phyloP scores from a whole-genome alignment of 345 rosid genomes.

The Melaleuca quinquenervia region DNA sequence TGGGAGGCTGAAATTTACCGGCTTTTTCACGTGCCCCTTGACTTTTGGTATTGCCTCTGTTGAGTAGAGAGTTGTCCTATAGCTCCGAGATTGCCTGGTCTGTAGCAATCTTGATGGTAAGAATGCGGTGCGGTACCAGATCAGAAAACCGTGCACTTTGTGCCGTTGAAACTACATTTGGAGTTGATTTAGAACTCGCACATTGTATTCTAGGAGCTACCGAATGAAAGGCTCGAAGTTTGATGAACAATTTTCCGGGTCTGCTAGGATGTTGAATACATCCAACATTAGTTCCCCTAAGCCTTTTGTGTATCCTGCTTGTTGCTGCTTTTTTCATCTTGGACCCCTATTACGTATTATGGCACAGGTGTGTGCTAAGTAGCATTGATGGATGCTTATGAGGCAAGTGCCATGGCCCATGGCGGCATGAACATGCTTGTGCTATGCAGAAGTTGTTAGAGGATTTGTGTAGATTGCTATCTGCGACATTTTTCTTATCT shows the following conservation, averaged over 20 bases:
- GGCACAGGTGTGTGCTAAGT: not conserved
- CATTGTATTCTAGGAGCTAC: not conserved
- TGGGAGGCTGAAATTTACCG: not conserved
- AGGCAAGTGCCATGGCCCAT: not conserved
- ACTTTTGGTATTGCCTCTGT: not conserved
- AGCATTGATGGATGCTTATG: not conserved
- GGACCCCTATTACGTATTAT: not conserved
- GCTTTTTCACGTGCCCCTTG: not conserved
- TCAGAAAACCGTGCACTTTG: not conserved
- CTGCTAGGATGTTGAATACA: not conserved
- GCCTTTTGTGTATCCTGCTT: not conserved
- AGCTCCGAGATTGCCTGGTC: not conserved
- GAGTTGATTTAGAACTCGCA: not conserved
- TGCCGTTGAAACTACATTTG: not conserved
- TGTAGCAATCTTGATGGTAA: not conserved
- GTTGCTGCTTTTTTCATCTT: not conserved
- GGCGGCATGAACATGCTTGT: not conserved
- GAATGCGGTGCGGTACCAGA: not conserved
- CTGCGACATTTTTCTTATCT: not conserved
- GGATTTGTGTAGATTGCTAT: not conserved
- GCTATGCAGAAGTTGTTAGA: not conserved
- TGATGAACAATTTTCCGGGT: not conserved
- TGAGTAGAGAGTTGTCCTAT: not conserved
- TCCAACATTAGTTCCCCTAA: not conserved
- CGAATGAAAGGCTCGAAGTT: not conserved